Evolutionary conservation across 2,329 filamentous ascomycete genomes (phyloP), one percentile per base, ranked within the genome.

Genomic region (Fusarium devonianum): DNA sequence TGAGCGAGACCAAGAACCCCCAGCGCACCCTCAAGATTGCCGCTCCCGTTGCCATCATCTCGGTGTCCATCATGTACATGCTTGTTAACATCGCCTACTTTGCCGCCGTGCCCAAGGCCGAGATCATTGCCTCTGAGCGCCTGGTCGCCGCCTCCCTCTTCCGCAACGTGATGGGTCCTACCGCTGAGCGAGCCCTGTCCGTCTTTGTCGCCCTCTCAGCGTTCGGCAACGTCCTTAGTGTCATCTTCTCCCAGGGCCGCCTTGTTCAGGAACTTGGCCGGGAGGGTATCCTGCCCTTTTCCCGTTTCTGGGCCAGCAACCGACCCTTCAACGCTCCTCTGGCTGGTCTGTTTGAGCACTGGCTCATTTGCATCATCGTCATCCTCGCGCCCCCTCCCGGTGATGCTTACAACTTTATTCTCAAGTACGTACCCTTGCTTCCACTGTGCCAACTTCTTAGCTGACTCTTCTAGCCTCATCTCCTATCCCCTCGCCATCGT

Each of bases 61-160:
- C 79, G 17, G 80, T 86, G 25, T 80, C 82, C 0, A 60, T 86
- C 19, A 71, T 88, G 1, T 89, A 88, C 72, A 83, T 87, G 73
- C 75, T 88, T 13, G 79, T 80, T 66, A 88, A 88, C 70, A 78
- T 88, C 33, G 80, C 85, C 41, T 88, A 87, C 70, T 87, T 87
- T 58, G 83, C 84, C 6, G 79, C 76, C 9, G 79, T 83, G 0
- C 71, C 79, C 52, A 79, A 77, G 64, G 71, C 73, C 2, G 79
- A 83, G 58, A 83, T 84, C 34, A 69, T 82, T 10, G 70, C 69
- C 13, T 75, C 79, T 0, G 73, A 78, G 49, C 74, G 77, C 9
- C 78, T 82, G 3, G 74, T 83, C 3, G 81, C 80, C 5, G 80
- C 79, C 2, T 75, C 74, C 0, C 75, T 83, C 41, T 83, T 84